These are phyloP conservation scores for Exserohilum turcica DNA, from an alignment of 2,329 filamentous ascomycete genomes.

Conservation along the genomic window DNA sequence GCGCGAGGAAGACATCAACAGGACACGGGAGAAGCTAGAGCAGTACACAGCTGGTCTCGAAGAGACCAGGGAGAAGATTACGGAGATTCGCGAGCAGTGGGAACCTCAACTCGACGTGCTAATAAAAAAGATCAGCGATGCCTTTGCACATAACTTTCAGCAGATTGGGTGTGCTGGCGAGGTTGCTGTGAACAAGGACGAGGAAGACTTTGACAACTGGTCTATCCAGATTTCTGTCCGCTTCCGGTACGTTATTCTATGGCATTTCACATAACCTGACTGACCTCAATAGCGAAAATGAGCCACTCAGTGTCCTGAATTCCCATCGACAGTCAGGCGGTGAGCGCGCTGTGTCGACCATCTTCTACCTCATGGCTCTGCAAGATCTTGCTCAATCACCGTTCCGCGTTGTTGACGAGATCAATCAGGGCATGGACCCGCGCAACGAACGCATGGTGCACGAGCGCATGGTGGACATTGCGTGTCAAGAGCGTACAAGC, in stretches of 20 bases:
- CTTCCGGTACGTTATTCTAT: slow-evolving; percentile 69
- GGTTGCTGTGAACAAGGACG: slow-evolving; percentile 82
- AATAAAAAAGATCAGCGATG: slow-evolving; percentile 80
- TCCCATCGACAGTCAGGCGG: slow-evolving; percentile 95
- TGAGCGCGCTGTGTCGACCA: slow-evolving; percentile 93
- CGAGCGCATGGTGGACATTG: slow-evolving; percentile 97
- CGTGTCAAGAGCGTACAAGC: slow-evolving; percentile 74
- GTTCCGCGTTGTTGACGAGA: slow-evolving; percentile 98
- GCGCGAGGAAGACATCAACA: slow-evolving; percentile 65
- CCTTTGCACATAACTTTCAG: slow-evolving; percentile 91
- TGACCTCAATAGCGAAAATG: slow-evolving; percentile 58
- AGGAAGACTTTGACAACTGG: slow-evolving; percentile 91
- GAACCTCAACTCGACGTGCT: slow-evolving; percentile 82
- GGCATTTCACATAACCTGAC: slow-evolving; percentile 11
- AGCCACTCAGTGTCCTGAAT: slow-evolving; percentile 82
- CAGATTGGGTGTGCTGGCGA: slow-evolving; percentile 94
- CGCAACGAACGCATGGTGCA: slow-evolving; percentile 98
- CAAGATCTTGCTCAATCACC: slow-evolving; percentile 92
- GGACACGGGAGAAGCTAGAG: slow-evolving; percentile 64
- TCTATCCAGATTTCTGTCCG: slow-evolving; percentile 92
- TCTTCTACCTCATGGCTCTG: slow-evolving; percentile 98
- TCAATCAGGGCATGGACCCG: slow-evolving; percentile 99
- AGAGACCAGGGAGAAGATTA: slow-evolving; percentile 63
- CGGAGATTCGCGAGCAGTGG: slow-evolving; percentile 72
- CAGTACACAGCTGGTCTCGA: slow-evolving; percentile 61